Conservation (phyloP, 257 asterid species). For the Striga asiatica region DNA sequence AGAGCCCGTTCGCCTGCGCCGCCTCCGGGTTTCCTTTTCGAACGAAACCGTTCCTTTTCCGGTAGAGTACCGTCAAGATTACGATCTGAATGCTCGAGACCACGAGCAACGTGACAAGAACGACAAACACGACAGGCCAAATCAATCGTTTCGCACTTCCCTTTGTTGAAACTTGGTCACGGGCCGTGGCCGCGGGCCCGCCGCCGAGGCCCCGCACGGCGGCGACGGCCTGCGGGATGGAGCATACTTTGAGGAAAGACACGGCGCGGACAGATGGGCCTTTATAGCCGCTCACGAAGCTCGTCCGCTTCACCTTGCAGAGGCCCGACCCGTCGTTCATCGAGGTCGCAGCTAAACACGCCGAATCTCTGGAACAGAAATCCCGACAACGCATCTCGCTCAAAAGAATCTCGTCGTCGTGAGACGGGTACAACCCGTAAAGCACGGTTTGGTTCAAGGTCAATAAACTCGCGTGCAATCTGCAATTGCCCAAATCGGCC, state of each 20-base stretch:
- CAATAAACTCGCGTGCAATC: slow-evolving; percentile 38
- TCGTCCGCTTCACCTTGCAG: slow-evolving; percentile 42
- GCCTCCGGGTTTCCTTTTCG: slow-evolving; percentile 40
- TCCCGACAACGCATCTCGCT: slow-evolving; percentile 42
- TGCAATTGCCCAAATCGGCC: slow-evolving; percentile 51
- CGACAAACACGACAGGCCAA: slow-evolving; percentile 33
- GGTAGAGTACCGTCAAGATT: slow-evolving; percentile 26
- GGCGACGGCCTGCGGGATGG: slow-evolving; percentile 50
- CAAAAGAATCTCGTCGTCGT: slow-evolving; percentile 34
- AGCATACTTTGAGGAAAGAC: slow-evolving; percentile 50
- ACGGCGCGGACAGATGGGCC: slow-evolving; percentile 31
- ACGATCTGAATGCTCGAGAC: slow-evolving; percentile 31
- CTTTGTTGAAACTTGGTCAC: too few relatives aligned
- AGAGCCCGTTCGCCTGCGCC: slow-evolving; percentile 42
- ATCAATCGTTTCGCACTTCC: slow-evolving; percentile 27
- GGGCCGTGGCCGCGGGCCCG: too few relatives aligned
- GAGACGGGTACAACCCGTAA: slow-evolving; percentile 54
- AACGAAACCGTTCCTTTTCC: slow-evolving; percentile 24
- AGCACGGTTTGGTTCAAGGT: slow-evolving; percentile 43
- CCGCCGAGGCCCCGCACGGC: slow-evolving; percentile 16
- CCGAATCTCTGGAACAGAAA: slow-evolving; percentile 37
- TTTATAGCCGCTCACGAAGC: slow-evolving; percentile 41
- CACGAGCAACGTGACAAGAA: slow-evolving; percentile 27
- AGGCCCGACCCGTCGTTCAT: slow-evolving; percentile 50
- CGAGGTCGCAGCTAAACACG: slow-evolving; percentile 53